phyloP scores from a whole-genome alignment of 2,329 filamentous ascomycete genomes.

The Fusarium proliferatum region DNA sequence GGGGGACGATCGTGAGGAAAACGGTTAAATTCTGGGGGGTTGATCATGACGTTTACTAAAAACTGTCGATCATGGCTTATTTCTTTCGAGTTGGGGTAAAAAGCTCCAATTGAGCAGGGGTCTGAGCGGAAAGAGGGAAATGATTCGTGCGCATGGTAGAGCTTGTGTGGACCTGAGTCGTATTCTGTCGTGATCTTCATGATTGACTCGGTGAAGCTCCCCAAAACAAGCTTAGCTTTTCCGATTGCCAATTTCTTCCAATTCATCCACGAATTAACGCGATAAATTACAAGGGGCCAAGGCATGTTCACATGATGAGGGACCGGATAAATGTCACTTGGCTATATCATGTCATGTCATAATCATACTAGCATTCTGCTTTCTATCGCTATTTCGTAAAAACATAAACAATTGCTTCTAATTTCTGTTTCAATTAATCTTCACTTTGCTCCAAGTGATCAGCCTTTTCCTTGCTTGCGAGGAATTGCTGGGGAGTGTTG shows the following conservation, averaged over 20 bases:
- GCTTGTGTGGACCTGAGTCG: conserved; percentile 15
- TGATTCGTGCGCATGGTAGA: conserved; percentile 32
- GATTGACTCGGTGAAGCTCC: conserved; percentile 4
- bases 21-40: conserved; percentile 28
- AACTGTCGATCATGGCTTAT: conserved; percentile 22
- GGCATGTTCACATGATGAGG: background rate
- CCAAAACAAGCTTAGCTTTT: conserved; percentile 15
- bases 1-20: background rate
- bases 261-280: conserved; percentile 22
- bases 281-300: background rate
- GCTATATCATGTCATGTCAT: conserved; percentile 16
- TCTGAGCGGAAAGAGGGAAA: background rate
- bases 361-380: conserved; percentile 27
- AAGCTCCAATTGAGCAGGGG: conserved; percentile 3
- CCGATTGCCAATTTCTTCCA: background rate
- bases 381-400: conserved; percentile 9
- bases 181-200: conserved; percentile 12
- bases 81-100: conserved; percentile 8
- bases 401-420: conserved; percentile 17
- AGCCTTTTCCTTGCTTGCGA: conserved; percentile 21
- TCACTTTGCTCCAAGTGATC: conserved; percentile 19
- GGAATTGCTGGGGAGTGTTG: conserved; percentile 26
- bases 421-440: background rate
- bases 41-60: conserved; percentile 18
- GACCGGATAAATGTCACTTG: conserved; percentile 13